A percentile compares a stretch with the other conserved stretches of the same genome.
Conservation (phyloP, 2,329 filamentous ascomycete genomes). For the Cladosporium sp. region DNA sequence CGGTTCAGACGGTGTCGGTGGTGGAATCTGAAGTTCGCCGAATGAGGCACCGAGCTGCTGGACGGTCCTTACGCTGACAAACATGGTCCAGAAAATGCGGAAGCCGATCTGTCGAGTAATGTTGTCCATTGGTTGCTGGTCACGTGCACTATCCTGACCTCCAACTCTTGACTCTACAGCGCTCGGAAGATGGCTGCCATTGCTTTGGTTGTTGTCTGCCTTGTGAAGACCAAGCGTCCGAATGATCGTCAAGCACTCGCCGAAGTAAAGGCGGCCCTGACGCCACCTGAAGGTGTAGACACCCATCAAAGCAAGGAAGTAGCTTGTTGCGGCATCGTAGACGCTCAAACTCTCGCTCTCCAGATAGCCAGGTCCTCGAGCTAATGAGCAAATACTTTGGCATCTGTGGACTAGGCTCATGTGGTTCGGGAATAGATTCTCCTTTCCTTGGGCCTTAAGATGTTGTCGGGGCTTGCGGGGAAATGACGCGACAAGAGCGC, state of each 20-base stretch:
- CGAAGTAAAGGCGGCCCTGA: conserved; percentile 68
- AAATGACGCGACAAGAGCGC: conserved; percentile 72
- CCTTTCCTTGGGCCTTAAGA: conserved; percentile 66
- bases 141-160: conserved; percentile 38
- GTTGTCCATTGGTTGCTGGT: conserved; percentile 44
- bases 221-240: conserved; percentile 68
- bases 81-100: conserved; percentile 76
- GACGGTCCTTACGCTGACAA: conserved; percentile 71
- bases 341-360: conserved; percentile 57
- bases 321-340: conserved; percentile 71
- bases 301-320: conserved; percentile 69
- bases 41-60: conserved; percentile 74
- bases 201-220: conserved; percentile 47
- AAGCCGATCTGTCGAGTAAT: conserved; percentile 58
- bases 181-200: conserved; percentile 36
- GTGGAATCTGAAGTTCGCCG: conserved; percentile 72
- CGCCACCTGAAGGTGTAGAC: conserved; percentile 70
- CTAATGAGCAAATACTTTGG: conserved; percentile 67
- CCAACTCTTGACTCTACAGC: conserved; percentile 42
- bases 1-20: conserved; percentile 71
- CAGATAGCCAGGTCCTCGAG: conserved; percentile 63
- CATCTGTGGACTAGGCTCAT: conserved; percentile 71
- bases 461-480: conserved; percentile 70
- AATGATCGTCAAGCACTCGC: conserved; percentile 70
- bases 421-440: conserved; percentile 67